These are phyloP conservation scores for Yamadazyma oceani DNA, from an alignment of 1,139 yeast genomes.

Conservation along the genomic window DNA sequence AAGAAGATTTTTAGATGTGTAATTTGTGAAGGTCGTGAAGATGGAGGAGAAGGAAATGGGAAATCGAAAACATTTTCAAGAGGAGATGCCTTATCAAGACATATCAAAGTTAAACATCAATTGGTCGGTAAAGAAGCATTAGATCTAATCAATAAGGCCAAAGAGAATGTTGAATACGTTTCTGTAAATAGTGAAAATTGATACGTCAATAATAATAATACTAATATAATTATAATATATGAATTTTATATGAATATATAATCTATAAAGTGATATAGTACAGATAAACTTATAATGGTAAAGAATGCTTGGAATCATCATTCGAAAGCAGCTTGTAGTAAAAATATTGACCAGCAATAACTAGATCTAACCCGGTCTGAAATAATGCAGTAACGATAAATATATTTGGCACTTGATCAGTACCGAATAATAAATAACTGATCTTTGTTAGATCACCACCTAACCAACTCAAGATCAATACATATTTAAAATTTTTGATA, in stretches of 20 bases:
- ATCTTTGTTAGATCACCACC: conserved; percentile 85
- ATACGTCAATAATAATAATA: not conserved
- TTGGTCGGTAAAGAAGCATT: conserved; percentile 48
- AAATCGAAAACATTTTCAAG: conserved; percentile 54
- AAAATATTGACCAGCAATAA: conserved; percentile 74
- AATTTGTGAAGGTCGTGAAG: conserved; percentile 48
- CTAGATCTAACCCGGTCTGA: conserved; percentile 75
- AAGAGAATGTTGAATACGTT: conserved; percentile 70
- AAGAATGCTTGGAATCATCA: conserved; percentile 8
- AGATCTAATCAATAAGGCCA: conserved; percentile 70
- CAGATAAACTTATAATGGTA: conserved; percentile 6
- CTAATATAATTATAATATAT: conserved; percentile 1
- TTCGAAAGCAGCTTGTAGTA: conserved; percentile 36
- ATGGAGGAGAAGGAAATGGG: conserved; percentile 57
- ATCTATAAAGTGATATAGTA: not conserved
- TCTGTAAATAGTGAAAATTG: conserved; percentile 19
- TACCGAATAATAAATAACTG: conserved; percentile 69
- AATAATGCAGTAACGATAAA: conserved; percentile 78
- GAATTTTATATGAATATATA: conserved; percentile 1
- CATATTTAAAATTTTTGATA: conserved; percentile 74
- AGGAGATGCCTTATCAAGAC: conserved; percentile 52
- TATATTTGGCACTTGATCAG: conserved; percentile 63
- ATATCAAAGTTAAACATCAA: conserved; percentile 51
- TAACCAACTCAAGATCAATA: conserved; percentile 78
- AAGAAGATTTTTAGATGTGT: conserved; percentile 52